Base-by-base conservation (phyloP, 2,329 filamentous ascomycete genomes). In the Coccinonectria pachysandricola region DNA sequence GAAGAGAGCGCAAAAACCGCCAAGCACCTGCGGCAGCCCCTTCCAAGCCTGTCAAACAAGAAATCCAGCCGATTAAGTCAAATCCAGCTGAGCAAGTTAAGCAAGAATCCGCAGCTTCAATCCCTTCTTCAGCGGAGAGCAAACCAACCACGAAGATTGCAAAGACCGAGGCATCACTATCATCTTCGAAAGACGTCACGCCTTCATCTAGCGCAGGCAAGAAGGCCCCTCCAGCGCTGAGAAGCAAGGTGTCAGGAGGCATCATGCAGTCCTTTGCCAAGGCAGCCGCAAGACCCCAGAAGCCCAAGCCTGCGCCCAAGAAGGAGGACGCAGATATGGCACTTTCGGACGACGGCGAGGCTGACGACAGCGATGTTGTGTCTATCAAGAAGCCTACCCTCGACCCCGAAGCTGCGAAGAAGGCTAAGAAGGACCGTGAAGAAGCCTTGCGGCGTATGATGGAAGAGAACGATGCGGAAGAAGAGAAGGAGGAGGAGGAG, bases 261-360 rank as follows among this genome's bases (percentile, higher is more conserved):
- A 72, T 92, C 14, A 85, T 91, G 64, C 77, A 79, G 34, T 80
- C 83, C 0, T 92, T 92, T 49, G 80, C 82, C 9, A 83, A 79
- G 44, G 60, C 64, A 5, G 53, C 52, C 4, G 42, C 50, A 4
- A 55, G 48, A 25, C 45, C 61, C 0, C 43, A 55, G 4, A 64
- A 60, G 42, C 61, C 75, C 4, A 83, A 76, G 43, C 38, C 44
- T 7, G 32, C 42, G 6, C 24, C 35, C 5, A 47, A 53, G 23
- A 51, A 55, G 26, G 42, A 50, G 23, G 50, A 53, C 24, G 50
- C 55, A 19, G 50, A 56, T 10, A 47, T 49, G 44, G 44, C 50
- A 3, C 31, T 58, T 10, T 59, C 55, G 7, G 56, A 60, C 20
- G 57, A 60, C 21, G 57, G 56, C 1, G 56, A 60, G 26, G 56